These are phyloP conservation scores for Nitzschia palea DNA, from an alignment of 108 stramenopile genomes.

Conservation along the genomic window DNA sequence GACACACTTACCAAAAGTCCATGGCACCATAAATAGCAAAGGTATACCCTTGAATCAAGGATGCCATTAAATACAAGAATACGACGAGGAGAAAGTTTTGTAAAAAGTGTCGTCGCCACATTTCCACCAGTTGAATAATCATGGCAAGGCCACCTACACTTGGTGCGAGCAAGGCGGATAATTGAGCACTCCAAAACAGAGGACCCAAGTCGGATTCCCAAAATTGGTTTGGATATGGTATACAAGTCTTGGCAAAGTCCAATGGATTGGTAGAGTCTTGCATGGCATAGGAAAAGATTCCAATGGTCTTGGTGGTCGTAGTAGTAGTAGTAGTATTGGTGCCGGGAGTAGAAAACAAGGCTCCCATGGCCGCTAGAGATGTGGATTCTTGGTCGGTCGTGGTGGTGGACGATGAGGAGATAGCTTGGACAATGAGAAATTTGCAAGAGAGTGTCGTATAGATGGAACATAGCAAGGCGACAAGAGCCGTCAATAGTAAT, in stretches of 20 bases:
- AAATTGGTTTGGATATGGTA: neutral
- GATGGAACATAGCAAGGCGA: neutral
- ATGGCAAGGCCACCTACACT: neutral
- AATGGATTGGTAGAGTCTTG: neutral
- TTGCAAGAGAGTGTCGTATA: neutral
- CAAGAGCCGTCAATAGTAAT: neutral
- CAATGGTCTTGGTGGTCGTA: neutral
- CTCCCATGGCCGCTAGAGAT: neutral
- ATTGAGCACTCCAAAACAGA: neutral
- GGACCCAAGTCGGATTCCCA: neutral
- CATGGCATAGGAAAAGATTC: neutral
- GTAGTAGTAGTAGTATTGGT: neutral
- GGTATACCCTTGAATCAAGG: neutral
- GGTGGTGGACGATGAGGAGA: neutral
- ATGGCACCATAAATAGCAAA: neutral
- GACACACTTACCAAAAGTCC: neutral
- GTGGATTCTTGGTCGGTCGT: neutral
- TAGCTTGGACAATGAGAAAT: neutral
- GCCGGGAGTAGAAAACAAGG: neutral
- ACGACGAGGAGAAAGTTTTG: neutral
- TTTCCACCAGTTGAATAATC: neutral
- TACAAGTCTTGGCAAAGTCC: neutral
- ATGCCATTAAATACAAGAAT: neutral
- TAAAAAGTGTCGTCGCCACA: neutral
- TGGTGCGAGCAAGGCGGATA: neutral